Base-by-base conservation (phyloP, 495 filamentous ascomycete species). In the Ascobolus immersus region DNA sequence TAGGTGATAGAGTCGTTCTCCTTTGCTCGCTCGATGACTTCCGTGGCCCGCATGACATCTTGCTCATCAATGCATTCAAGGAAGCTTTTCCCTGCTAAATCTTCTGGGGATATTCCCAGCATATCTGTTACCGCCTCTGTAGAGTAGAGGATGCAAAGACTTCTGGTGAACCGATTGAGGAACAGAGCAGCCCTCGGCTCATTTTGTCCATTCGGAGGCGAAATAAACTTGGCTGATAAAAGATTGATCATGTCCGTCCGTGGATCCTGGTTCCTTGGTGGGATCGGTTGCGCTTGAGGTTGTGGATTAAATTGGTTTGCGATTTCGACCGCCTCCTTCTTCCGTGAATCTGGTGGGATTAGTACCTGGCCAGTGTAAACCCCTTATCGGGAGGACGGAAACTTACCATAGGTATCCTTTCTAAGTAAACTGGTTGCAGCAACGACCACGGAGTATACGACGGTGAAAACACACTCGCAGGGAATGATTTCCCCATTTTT, bases 1-100 rank as follows among this genome's bases (percentile, higher is more conserved):
- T 91, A 91, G 10, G 80, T 79, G 42, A 91, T 89, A 9, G 80
- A 89, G 41, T 89, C 78, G 43, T 91, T 89, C n/a, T 69, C 71
- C 48, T 91, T 89, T 5, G 80, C 80, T 41, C 70, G 71, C 47
- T 89, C 78, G 27, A 91, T 52, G 41, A 71, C 79, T 37, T 67
- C 62, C 9, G 81, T 64, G 10, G 77, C 78, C 42, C 81, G 73
- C 10, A 60, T 54, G 15, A 82, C 52, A 41, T 76, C 82, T 36
- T 76, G 71, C 40, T 73, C 67, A 29, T 73, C 62, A 17, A 82
- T 84, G 41, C 73, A 79, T 38, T 75, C 72, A 44, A 81, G 82
- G 41, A 84, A 81, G 41, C 74, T 75, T 36, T 66, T 69, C 7
- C 72, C 68, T 39, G 64, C 56, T 24, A 79, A 59, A 39, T 73